Conservation (phyloP, 2,329 filamentous ascomycete genomes). For the Chaetomiaceae sp. region DNA sequence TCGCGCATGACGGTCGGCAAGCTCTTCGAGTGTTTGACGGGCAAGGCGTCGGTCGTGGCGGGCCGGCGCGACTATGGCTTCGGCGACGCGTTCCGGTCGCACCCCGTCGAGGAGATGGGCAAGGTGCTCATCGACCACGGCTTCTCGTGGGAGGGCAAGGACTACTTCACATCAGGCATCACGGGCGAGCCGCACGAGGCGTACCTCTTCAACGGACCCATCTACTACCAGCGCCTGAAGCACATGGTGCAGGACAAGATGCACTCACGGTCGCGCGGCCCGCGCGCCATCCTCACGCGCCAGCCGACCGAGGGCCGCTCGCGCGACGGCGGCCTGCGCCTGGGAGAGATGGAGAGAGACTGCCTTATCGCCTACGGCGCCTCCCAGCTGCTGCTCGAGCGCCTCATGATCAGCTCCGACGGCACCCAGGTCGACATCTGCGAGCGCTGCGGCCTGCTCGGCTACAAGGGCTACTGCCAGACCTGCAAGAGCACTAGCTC, state of each 20-base stretch:
- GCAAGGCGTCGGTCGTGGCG: conserved; percentile 84
- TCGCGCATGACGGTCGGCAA: conserved; percentile 99
- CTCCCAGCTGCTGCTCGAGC: conserved; percentile 83
- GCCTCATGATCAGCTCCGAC: conserved; percentile 91
- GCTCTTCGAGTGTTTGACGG: conserved; percentile 88
- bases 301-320: conserved; percentile 96
- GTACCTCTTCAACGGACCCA: conserved; percentile 97
- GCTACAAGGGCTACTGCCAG: conserved; percentile 91
- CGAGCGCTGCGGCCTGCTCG: conserved; percentile 89
- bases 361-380: conserved; percentile 97
- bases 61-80: conserved; percentile 84
- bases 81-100: conserved; percentile 72
- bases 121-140: conserved; percentile 78
- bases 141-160: conserved; percentile 95
- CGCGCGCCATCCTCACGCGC: conserved; percentile 83
- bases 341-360: conserved; percentile 99
- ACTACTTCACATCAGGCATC: conserved; percentile 91
- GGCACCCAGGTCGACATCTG: conserved; percentile 90
- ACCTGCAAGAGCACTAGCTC: conserved; percentile 80
- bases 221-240: conserved; percentile 99
- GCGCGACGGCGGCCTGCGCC: conserved; percentile 80
- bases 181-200: conserved; percentile 91
- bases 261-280: conserved; percentile 90
- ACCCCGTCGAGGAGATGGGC: conserved; percentile 85
- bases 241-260: conserved; percentile 99